Evolutionary conservation across 129 eudicot genomes (phyloP).

Genomic region (Tagetes patula): DNA sequence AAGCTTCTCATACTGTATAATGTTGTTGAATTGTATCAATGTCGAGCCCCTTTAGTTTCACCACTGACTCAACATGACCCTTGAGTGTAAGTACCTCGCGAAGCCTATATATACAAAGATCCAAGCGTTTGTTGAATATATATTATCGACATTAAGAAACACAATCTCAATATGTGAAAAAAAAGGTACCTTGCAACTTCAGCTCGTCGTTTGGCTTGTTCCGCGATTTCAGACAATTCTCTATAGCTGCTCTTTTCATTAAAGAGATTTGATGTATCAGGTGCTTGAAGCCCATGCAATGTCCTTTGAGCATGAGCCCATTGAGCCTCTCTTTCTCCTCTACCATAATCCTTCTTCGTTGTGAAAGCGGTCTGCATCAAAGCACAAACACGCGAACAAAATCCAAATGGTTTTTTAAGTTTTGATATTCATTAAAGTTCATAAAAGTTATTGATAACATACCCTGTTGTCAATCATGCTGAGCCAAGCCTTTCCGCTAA

Average conservation of each 20-base stretch:
- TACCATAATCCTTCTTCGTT: conserved; percentile 70
- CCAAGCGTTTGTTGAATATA: not conserved
- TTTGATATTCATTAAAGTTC: not conserved
- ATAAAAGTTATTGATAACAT: not conserved
- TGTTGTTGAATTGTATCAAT: conserved; percentile 34
- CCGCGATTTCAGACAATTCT: conserved; percentile 64
- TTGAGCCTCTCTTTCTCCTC: conserved; percentile 78
- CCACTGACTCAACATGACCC: conserved; percentile 21
- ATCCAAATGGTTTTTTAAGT: conserved; percentile 5
- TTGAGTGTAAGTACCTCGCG: conserved; percentile 14
- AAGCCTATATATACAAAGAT: not conserved
- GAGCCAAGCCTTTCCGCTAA: conserved; percentile 83
- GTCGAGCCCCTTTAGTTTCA: conserved; percentile 17
- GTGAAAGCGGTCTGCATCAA: conserved; percentile 61
- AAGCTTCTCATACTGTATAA: conserved; percentile 47
- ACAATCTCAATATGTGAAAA: not conserved
- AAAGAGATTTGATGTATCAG: conserved; percentile 27
- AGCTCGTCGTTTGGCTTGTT: conserved; percentile 54
- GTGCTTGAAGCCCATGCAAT: conserved; percentile 64
- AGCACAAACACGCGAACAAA: not conserved
- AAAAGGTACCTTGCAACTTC: conserved; percentile 52
- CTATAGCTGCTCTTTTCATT: conserved; percentile 42
- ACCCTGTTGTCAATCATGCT: conserved; percentile 63
- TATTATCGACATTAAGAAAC: not conserved
- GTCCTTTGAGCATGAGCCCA: conserved; percentile 81